Percentiles rank a stretch among this genome's conserved stretches.
These are phyloP conservation scores for Aphanomyces euteiches DNA, from an alignment of 352 stramenopile genomes.

Conservation along the genomic window DNA sequence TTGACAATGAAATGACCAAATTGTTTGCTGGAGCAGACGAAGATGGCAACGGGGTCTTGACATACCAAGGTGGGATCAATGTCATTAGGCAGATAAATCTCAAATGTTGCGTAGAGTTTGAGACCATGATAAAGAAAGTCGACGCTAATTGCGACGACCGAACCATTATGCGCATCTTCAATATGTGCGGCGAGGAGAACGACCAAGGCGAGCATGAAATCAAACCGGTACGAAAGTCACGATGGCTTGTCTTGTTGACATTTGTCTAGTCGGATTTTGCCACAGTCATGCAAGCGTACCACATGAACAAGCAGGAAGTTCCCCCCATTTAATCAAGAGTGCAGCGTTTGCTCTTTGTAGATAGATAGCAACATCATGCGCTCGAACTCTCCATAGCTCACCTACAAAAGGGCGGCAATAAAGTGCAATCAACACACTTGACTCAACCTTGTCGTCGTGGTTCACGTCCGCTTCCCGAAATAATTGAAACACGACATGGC, in stretches of 20 bases:
- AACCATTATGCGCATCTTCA: constrained; percentile 61
- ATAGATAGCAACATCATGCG: constrained; percentile 23
- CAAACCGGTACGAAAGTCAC: constrained; percentile 38
- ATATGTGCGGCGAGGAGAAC: constrained; percentile 76
- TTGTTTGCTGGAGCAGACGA: constrained; percentile 61
- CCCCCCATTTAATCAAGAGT: neutral
- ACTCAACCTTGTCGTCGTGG: constrained; percentile 7
- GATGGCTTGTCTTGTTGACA: neutral
- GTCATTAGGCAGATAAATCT: too few relatives aligned
- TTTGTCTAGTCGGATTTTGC: constrained; percentile 23
- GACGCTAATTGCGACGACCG: constrained; percentile 48
- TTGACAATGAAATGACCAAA: constrained; percentile 54
- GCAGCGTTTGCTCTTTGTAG: neutral
- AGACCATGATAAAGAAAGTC: constrained; percentile 52
- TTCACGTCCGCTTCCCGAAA: constrained; percentile 24
- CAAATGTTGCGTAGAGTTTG: constrained; percentile 41
- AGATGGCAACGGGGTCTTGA: constrained; percentile 55
- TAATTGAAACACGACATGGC: constrained; percentile 7
- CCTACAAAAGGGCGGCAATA: neutral
- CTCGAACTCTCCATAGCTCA: constrained; percentile 26
- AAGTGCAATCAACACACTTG: too few relatives aligned
- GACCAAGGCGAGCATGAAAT: constrained; percentile 70
- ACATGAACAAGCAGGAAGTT: constrained; percentile 3
- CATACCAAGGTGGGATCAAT: constrained; percentile 44
- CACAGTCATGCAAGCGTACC: constrained; percentile 28